phyloP scores from a whole-genome alignment of 805 yeast genomes.

The Lachancea mirantina region DNA sequence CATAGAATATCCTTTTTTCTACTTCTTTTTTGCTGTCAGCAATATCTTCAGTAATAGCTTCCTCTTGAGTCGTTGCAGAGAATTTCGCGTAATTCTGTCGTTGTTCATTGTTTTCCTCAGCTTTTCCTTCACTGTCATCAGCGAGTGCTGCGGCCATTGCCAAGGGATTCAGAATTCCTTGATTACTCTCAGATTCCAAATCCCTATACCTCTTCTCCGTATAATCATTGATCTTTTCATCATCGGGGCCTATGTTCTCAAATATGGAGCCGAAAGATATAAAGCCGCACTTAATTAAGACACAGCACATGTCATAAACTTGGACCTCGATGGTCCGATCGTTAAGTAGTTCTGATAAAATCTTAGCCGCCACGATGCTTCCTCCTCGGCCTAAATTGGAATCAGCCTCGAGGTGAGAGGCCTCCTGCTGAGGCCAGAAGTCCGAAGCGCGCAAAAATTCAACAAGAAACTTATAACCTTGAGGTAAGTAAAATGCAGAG shows the following conservation, averaged over 20 bases:
- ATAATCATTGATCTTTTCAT: constrained; percentile 38
- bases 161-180: constrained; percentile 67
- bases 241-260: constrained; percentile 48
- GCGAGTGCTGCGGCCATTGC: constrained; percentile 82
- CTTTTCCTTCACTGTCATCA: constrained; percentile 61
- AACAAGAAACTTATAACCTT: constrained; percentile 42
- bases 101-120: constrained; percentile 26
- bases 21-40: constrained; percentile 17
- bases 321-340: constrained; percentile 14
- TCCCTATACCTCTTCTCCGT: constrained; percentile 40
- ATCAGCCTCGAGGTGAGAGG: constrained; percentile 31
- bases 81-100: background rate
- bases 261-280: constrained; percentile 57
- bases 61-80: constrained; percentile 4
- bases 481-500: constrained; percentile 38
- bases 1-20: constrained; percentile 9
- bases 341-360: constrained; percentile 42
- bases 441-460: constrained; percentile 44
- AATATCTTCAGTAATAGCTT: constrained; percentile 4
- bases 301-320: constrained; percentile 41
- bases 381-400: constrained; percentile 46
- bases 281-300: constrained; percentile 59
- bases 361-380: constrained; percentile 44
- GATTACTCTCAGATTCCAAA: constrained; percentile 48
- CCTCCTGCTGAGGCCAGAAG: constrained; percentile 48